A percentile compares a stretch with the other conserved stretches of the same genome.
phyloP scores from a whole-genome alignment of 352 stramenopile species.

The Pythium sp. region DNA sequence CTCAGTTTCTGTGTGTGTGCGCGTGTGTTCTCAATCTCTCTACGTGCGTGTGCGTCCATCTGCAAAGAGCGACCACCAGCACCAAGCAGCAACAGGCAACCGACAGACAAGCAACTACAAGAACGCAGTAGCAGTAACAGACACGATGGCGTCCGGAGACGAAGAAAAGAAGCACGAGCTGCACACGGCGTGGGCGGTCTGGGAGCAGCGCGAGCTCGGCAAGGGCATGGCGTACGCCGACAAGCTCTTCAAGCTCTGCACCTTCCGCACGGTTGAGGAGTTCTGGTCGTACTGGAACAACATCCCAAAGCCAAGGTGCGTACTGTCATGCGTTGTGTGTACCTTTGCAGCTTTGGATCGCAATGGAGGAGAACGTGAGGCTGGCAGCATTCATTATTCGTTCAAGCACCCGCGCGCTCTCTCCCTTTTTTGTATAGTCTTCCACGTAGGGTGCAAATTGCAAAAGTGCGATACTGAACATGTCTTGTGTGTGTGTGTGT shows the following conservation, averaged over 20 bases:
- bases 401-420: not conserved
- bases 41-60: not conserved
- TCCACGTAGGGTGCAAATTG: too few relatives aligned
- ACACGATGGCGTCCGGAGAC: slow-evolving; percentile 41
- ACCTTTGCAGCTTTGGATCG: not conserved
- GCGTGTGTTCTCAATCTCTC: slow-evolving; percentile 1
- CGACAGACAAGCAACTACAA: not conserved
- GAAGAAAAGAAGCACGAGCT: slow-evolving; percentile 68
- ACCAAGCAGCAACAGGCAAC: not conserved
- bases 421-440: not conserved
- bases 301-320: slow-evolving; percentile 85
- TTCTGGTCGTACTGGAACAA: slow-evolving; percentile 92
- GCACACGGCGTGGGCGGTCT: slow-evolving; percentile 84
- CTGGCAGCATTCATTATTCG: not conserved
- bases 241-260: slow-evolving; percentile 87
- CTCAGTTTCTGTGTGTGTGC: not conserved
- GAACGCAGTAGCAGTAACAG: not conserved
- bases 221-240: slow-evolving; percentile 83
- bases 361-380: not conserved
- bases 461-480: not conserved
- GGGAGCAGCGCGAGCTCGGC: slow-evolving; percentile 77
- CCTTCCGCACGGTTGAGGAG: slow-evolving; percentile 83
- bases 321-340: not conserved
- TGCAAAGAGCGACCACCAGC: not conserved
- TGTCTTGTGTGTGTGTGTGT: not conserved